Evolutionary conservation across 2,329 filamentous ascomycete genomes (phyloP), one percentile per base, ranked within the genome.

Genomic region (Metarhizium humberi): DNA sequence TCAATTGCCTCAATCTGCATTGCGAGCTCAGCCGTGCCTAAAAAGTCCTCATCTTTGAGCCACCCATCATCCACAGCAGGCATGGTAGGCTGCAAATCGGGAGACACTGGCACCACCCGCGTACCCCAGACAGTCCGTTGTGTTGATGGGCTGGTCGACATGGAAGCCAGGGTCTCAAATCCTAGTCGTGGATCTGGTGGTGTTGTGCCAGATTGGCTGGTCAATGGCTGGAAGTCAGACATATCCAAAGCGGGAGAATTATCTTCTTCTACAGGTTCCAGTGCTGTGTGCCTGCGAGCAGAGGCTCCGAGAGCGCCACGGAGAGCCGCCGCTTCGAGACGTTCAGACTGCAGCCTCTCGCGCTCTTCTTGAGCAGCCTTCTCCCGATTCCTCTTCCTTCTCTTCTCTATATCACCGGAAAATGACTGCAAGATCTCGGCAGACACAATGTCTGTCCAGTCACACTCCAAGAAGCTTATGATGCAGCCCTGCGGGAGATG

Each of bases 71-170:
- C 83, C 10, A 53, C 55, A 4, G 58, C 57, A 68, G 63, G 11
- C n/a, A 53, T 56, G 1, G 71, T 58, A 3, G 77, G 67, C 32
- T 70, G 70, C 32, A 83, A 63, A 11, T 80, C 78, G 2, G 85
- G 82, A 3, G 82, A 85, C 1, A 73, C 73, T 0, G 83, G 74
- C 3, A 95, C 73, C 0, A 80, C 83, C 3, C 81, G 78, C 0
- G 92, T 97, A n/a, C 92, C 92, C 92, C 92, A 97, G 0, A 97
- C 90, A 0, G 92, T 97, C 58, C 84, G 85, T 45, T 81, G 76
- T 0, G 84, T 82, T 6, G 83, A 85, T 0, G 92, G 91, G 59
- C 88, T 95, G 1, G 88, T 92, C 4, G 90, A 92, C 61, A 92
- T 85, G 1, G 85, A 86, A 0, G 88, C 87, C 25, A 95, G 72